A percentile compares a stretch with the other conserved stretches of the same genome.
Evolutionary conservation across 1,284 basidiomycete genomes (phyloP).

Genomic region (Chalciporus piperatoides): DNA sequence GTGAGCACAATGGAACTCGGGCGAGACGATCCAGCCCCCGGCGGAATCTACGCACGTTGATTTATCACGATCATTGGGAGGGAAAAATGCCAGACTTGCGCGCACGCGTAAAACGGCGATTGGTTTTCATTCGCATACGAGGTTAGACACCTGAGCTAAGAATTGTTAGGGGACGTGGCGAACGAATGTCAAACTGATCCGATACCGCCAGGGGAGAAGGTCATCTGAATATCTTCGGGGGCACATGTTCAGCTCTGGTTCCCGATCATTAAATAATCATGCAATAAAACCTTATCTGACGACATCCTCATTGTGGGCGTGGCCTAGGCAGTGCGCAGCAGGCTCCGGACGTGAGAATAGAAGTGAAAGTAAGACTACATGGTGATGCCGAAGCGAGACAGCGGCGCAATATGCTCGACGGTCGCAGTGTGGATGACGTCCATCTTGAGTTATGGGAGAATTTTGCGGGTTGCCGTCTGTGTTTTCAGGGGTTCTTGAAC

Average conservation of each 20-base stretch:
- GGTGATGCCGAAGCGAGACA: background rate
- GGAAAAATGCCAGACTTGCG: background rate
- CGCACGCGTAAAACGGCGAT: background rate
- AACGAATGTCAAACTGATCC: slow-evolving; percentile 4
- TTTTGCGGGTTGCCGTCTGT: background rate
- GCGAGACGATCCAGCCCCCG: background rate
- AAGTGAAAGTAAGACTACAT: background rate
- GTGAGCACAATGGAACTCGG: background rate
- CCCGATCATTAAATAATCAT: slow-evolving; percentile 17
- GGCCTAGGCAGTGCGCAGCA: slow-evolving; percentile 12
- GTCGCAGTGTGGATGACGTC: slow-evolving; percentile 7
- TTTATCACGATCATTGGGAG: background rate
- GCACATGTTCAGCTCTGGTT: slow-evolving; percentile 21
- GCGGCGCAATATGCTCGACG: slow-evolving; percentile 4
- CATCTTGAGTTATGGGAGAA: slow-evolving; percentile 15
- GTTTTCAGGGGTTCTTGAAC: background rate
- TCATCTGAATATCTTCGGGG: slow-evolving; percentile 11
- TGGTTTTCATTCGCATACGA: background rate
- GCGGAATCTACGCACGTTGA: background rate
- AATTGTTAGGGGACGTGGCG: background rate
- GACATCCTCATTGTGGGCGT: slow-evolving; percentile 22
- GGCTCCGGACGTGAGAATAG: slow-evolving; percentile 21
- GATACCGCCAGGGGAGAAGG: slow-evolving; percentile 1
- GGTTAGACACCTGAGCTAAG: slow-evolving; percentile 17
- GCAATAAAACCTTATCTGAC: slow-evolving; percentile 25